phyloP scores from a whole-genome alignment of 768 basidiomycete genomes.

The Myochromella boudieri region DNA sequence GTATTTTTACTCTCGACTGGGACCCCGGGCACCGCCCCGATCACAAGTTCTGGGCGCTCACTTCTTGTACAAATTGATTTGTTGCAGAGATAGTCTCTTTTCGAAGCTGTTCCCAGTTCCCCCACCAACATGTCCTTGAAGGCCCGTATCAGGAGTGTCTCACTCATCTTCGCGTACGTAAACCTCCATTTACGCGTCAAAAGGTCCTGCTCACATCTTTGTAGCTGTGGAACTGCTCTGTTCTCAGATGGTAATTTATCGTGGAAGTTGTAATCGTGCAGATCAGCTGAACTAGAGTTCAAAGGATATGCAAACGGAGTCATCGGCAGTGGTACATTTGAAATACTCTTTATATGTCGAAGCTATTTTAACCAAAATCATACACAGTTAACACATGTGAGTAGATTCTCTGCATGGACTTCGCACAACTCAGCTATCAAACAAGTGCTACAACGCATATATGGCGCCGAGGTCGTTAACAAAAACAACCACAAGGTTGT shows the following conservation, averaged over 20 bases:
- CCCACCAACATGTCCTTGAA: slow-evolving; percentile 15
- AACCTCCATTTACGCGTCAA: neutral
- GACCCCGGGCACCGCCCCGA: slow-evolving; percentile 4
- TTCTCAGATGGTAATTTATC: slow-evolving; percentile 72
- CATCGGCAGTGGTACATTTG: slow-evolving; percentile 68
- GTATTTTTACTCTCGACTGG: neutral
- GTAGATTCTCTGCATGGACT: slow-evolving; percentile 27
- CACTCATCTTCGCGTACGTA: slow-evolving; percentile 83
- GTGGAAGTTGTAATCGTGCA: neutral
- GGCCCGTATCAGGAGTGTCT: slow-evolving; percentile 52
- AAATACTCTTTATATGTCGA: slow-evolving; percentile 1
- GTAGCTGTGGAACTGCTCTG: slow-evolving; percentile 83
- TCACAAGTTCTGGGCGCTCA: neutral
- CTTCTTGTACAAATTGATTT: slow-evolving; percentile 6
- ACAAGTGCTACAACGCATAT: slow-evolving; percentile 69
- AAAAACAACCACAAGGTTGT: slow-evolving; percentile 59
- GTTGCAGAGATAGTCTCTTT: too few species aligned
- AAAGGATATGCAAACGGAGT: slow-evolving; percentile 80
- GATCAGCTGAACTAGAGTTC: neutral
- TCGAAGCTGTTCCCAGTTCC: too few species aligned
- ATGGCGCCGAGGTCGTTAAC: slow-evolving; percentile 53
- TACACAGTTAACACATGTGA: slow-evolving; percentile 65
- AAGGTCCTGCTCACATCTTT: slow-evolving; percentile 1
- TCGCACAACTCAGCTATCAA: neutral
- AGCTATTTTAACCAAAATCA: neutral